A percentile compares a stretch with the other conserved stretches of the same genome.
Conservation (phyloP, 2,329 filamentous ascomycete genomes). For the Esteya vermicola region DNA sequence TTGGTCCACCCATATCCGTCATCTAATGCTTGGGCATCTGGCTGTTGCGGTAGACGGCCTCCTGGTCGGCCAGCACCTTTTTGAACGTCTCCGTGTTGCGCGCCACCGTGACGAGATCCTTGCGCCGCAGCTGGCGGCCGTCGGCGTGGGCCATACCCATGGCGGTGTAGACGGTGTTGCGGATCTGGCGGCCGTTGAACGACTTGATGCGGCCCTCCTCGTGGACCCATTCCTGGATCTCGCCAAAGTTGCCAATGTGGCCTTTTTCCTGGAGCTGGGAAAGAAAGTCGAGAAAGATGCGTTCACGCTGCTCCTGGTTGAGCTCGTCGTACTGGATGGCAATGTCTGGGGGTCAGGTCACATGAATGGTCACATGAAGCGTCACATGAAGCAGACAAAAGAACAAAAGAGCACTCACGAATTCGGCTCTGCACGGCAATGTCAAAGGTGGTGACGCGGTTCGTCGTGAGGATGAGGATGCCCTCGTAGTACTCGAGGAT, state of each 20-base stretch:
- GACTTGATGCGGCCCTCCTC: neutral
- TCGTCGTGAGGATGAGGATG: conserved; percentile 13
- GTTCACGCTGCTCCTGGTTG: neutral
- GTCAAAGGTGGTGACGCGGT: conserved; percentile 18
- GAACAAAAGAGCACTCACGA: neutral
- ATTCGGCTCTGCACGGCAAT: neutral
- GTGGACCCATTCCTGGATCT: neutral
- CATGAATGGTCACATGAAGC: too few species aligned
- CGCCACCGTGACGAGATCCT: neutral
- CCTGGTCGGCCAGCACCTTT: neutral
- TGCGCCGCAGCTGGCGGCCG: neutral
- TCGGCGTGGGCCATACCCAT: neutral
- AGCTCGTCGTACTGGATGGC: neutral
- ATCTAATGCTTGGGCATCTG: too few species aligned
- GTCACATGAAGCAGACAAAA: too few species aligned
- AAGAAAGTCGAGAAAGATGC: neutral
- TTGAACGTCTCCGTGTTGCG: neutral
- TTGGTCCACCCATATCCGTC: too few species aligned
- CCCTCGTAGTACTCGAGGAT: conserved; percentile 12
- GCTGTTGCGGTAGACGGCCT: neutral
- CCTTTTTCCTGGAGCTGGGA: neutral
- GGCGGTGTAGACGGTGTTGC: neutral
- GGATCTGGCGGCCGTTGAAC: neutral
- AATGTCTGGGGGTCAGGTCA: neutral
- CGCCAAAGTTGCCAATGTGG: neutral